Evolutionary conservation across 2,329 filamentous ascomycete species (phyloP), one percentile per base, ranked within the genome.

Genomic region (Diaporthe velutina): DNA sequence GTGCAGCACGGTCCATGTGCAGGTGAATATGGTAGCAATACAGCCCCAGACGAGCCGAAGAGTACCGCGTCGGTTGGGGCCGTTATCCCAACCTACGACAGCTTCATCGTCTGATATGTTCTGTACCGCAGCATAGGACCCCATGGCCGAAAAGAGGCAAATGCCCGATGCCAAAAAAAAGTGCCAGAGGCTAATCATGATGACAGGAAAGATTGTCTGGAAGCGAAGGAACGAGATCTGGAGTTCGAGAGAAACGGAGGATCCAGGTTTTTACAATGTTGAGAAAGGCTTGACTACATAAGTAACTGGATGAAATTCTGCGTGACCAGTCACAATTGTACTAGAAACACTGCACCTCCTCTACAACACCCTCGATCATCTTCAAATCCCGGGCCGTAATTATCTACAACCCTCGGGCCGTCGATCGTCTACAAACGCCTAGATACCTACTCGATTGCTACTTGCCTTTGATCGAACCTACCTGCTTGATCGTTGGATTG

Each of bases 1-100:
- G 35, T 70, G 67, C 28, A 70, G 67, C 17, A 70, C 45, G 12
- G 67, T 55, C 67, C 45, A 70, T 8, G 67, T 70, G 33, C 67
- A 70, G 45, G 67, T 33, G 12, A 70, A 70, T 10, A 70, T 70
- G 10, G 67, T 70, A 12, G 30, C 35, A 8, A 70, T 13, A 48
- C 67, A 70, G 35, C 67, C 57, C 48, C 22, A 57, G 10, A 70
- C 4, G 30, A 70, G 67, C 8, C 42, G 25, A 8, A 54, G 19
- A 7, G 67, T 55, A 30, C 67, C 67, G 6, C 67, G 67, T 33
- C n/a, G 25, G 10, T 3, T 28, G 4, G 67, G 67, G 2, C 45
- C 67, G 30, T 17, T 4, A 13, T 57, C 30, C 54, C 54, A 57
- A 19, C 54, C 54, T 5, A 57, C 54, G 7, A 35, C 17, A n/a